These are phyloP conservation scores for Apophysomyces variabilis DNA, from an alignment of 371 early-diverging fungal species.

Conservation along the genomic window DNA sequence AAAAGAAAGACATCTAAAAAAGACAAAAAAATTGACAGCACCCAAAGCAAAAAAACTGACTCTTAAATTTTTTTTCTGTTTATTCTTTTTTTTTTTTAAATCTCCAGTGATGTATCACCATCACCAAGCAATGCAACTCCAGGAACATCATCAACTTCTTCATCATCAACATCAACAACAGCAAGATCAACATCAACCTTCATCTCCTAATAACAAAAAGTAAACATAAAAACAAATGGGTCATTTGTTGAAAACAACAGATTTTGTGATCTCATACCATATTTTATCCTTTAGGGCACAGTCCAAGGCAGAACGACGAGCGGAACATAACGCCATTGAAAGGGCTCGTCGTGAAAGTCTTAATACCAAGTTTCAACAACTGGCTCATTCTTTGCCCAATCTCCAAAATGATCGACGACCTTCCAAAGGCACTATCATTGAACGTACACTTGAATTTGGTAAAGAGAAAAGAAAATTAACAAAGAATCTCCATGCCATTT, in stretches of 20 bases:
- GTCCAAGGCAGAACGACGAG: conserved; percentile 67
- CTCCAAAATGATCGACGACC: conserved; percentile 72
- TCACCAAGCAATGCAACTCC: conserved; percentile 10
- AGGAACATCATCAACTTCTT: neutral
- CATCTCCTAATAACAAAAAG: conserved; percentile 18
- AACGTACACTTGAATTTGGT: conserved; percentile 65
- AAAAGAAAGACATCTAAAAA: conserved; percentile 19
- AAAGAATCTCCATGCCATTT: neutral
- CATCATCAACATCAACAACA: conserved; percentile 16
- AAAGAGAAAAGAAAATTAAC: neutral
- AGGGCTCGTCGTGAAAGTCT: conserved; percentile 76
- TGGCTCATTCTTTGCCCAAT: conserved; percentile 71
- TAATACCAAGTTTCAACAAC: conserved; percentile 73
- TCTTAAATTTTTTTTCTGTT: neutral
- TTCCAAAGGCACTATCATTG: conserved; percentile 75
- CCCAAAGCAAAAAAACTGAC: neutral
- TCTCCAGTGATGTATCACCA: conserved; percentile 15
- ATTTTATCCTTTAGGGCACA: conserved; percentile 21
- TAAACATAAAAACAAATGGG: conserved; percentile 10
- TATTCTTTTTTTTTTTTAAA: neutral
- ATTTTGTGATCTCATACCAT: neutral
- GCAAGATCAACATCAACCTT: conserved; percentile 14
- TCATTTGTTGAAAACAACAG: neutral
- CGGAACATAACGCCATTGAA: conserved; percentile 80
- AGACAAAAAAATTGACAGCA: neutral